Evolutionary conservation across 2,329 filamentous ascomycete species (phyloP).

Genomic region (Botrytis elliptica): DNA sequence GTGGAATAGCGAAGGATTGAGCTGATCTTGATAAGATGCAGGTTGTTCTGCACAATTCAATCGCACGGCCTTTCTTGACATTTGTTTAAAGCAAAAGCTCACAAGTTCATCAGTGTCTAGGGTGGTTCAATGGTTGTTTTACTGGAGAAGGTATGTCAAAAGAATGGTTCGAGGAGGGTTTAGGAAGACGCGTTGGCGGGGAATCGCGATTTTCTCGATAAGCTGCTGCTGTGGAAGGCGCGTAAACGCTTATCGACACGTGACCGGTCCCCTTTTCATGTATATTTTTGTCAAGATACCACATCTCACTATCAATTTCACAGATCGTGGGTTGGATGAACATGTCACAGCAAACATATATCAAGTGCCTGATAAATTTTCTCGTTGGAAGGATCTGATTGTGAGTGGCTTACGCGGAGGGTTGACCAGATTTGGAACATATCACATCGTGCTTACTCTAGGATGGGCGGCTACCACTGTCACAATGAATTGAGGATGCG

Average conservation of each 20-base stretch:
- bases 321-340: neutral
- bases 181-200: neutral
- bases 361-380: neutral
- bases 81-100: neutral
- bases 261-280: neutral
- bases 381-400: neutral
- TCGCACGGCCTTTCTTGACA: neutral
- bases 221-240: neutral
- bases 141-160: neutral
- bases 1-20: neutral
- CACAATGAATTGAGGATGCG: neutral
- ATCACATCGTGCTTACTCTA: neutral
- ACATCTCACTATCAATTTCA: neutral
- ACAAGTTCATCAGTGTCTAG: neutral
- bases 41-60: neutral
- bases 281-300: neutral
- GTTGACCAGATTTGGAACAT: neutral
- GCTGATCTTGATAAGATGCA: neutral
- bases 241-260: neutral
- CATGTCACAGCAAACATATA: neutral
- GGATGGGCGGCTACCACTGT: neutral
- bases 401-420: neutral
- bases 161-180: neutral
- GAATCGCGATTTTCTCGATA: neutral
- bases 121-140: neutral